Conservation (phyloP, 257 asterid species). For the Nicotiana noctiflora region DNA sequence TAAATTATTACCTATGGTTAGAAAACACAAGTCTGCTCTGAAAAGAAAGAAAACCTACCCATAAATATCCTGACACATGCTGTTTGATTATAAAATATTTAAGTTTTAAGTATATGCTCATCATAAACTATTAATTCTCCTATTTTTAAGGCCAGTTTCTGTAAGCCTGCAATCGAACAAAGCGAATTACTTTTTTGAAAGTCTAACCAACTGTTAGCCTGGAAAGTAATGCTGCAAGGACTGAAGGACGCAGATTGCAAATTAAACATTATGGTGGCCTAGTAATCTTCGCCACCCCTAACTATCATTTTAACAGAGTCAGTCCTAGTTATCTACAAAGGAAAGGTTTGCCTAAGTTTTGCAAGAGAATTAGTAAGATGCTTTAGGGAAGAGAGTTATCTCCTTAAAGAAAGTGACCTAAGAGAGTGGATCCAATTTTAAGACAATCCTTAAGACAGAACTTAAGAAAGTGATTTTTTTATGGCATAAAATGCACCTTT, state of each 20-base stretch:
- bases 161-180: neutral
- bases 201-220: neutral
- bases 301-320: neutral
- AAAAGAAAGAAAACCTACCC: neutral
- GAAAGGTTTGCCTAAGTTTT: neutral
- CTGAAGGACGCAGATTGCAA: neutral
- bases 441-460: neutral
- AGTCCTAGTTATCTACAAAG: neutral
- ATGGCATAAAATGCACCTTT: neutral
- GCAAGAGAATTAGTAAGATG: neutral
- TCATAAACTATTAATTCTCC: neutral
- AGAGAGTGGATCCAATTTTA: neutral
- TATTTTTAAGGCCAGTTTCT: neutral
- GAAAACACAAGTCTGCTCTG: neutral
- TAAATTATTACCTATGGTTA: neutral
- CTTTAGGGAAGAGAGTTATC: neutral
- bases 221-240: neutral
- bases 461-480: neutral
- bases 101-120: neutral
- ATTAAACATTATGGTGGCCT: neutral
- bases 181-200: neutral
- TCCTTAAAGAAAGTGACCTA: neutral
- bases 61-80: neutral
- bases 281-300: neutral
- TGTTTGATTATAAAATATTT: neutral